phyloP scores from a whole-genome alignment of 768 basidiomycete species.

The Lyophyllum semitale region DNA sequence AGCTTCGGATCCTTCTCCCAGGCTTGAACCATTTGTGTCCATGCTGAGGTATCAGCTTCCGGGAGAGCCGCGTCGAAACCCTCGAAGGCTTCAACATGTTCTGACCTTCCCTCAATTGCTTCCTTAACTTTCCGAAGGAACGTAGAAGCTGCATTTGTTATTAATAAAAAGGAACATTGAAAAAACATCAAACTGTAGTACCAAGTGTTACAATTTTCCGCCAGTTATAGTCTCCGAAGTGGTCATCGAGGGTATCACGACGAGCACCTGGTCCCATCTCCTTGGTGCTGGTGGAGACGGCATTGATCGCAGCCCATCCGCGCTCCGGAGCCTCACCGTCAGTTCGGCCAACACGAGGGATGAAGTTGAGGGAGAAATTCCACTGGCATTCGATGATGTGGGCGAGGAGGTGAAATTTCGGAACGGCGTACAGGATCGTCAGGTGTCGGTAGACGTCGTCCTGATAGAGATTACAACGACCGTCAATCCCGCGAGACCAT shows the following conservation, averaged over 20 bases:
- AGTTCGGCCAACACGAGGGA: background rate
- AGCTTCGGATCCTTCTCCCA: conserved; percentile 10
- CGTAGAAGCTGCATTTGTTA: background rate
- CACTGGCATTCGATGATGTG: background rate
- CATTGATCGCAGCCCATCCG: conserved; percentile 1
- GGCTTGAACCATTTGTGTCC: conserved; percentile 5
- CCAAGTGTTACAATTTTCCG: background rate
- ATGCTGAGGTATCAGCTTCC: background rate
- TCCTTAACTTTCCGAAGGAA: conserved; percentile 8
- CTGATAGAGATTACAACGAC: background rate
- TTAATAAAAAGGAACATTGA: background rate
- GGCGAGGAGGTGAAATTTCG: conserved; percentile 20
- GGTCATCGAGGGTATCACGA: background rate
- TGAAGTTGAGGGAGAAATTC: background rate
- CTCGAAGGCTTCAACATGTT: conserved; percentile 4
- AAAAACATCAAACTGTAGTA: background rate
- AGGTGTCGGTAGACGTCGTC: background rate
- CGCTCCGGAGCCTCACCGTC: too few species aligned
- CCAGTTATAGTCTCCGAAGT: conserved; percentile 4
- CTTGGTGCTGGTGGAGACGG: background rate
- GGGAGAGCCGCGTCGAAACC: conserved; percentile 4
- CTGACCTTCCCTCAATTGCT: conserved; percentile 4
- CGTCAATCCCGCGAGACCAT: conserved; percentile 17
- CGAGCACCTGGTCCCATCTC: conserved; percentile 1
- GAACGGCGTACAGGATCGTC: conserved; percentile 22